Evolutionary conservation across 2,329 filamentous ascomycete genomes (phyloP), one percentile per base, ranked within the genome.

Genomic region (Tolypocladium ophioglossoides): DNA sequence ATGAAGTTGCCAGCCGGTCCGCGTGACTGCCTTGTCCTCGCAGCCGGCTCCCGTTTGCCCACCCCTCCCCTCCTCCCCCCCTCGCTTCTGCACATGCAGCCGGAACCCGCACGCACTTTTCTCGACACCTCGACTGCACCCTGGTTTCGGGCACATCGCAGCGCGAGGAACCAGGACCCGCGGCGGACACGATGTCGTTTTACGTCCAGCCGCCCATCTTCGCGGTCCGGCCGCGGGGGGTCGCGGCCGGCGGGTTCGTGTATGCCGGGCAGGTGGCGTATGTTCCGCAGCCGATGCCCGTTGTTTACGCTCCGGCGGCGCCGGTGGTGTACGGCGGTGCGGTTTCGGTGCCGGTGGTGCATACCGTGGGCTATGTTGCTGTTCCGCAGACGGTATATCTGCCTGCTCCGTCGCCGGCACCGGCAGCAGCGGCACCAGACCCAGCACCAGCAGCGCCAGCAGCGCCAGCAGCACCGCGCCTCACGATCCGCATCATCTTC

Each of bases 141-240:
- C n/a, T n/a, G n/a, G n/a, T n/a, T n/a, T n/a, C n/a, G n/a, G n/a
- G n/a, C n/a, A 27, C 27, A 27, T 6, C 27, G 27, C 3, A 27
- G 27, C 4, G 30, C 4, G 30, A 30, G 30, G 7, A 30, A 9
- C 30, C 12, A 18, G 35, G 10, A 8, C 35, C n/a, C 18, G 41
- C 10, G 18, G 7, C 9, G 27, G 14, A 44, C 9, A 51, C 8
- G 8, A 68, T 68, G 65, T 12, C 61, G 0, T 65, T 58, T 30
- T 58, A 62, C 46, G 61, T 65, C 44, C 64, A 62, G 24, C 57
- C 61, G 14, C 62, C 64, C 24, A 52, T 66, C 40, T 62, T 68
- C n/a, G 46, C 35, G 37, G 41, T 30, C 34, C 56, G 30, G 18
- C 54, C 44, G 27, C 8, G 8, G 18, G 44, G 20, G 24, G 14